phyloP scores from a whole-genome alignment of 192 early-diverging fungal genomes.

The Coemansia sp. region DNA sequence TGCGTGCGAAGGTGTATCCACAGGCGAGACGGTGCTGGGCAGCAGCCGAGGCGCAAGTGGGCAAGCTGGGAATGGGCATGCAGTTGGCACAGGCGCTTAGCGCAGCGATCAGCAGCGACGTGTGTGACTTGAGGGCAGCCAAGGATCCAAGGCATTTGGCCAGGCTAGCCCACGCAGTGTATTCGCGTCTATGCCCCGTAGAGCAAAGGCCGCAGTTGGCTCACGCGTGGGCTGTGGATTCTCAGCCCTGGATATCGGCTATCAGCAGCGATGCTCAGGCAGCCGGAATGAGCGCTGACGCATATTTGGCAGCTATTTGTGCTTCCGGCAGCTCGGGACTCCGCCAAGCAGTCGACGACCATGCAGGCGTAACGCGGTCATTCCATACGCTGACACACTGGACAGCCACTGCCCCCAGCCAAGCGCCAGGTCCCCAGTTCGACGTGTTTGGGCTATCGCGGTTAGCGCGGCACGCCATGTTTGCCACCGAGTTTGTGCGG shows the following conservation, averaged over 20 bases:
- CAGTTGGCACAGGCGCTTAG: conserved; percentile 39
- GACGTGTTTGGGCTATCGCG: conserved; percentile 35
- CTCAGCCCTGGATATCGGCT: conserved; percentile 10
- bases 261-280: conserved; percentile 19
- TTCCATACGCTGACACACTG: conserved; percentile 48
- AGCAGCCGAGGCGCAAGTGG: conserved; percentile 38
- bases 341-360: conserved; percentile 30
- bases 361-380: conserved; percentile 7
- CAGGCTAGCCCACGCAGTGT: conserved; percentile 34
- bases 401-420: conserved; percentile 6
- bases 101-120: conserved; percentile 23
- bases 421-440: background rate
- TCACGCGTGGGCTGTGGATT: conserved; percentile 32
- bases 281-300: background rate
- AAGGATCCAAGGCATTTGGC: conserved; percentile 39
- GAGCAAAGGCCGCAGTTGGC: conserved; percentile 23
- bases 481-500: conserved; percentile 33
- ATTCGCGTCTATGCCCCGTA: conserved; percentile 31
- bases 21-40: conserved; percentile 38
- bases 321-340: conserved; percentile 27
- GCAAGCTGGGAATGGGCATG: conserved; percentile 14
- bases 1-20: conserved; percentile 14
- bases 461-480: conserved; percentile 44
- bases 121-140: conserved; percentile 16
- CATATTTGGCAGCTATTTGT: conserved; percentile 18